phyloP scores from a whole-genome alignment of 306 rosid genomes.

The Fagus crenata region DNA sequence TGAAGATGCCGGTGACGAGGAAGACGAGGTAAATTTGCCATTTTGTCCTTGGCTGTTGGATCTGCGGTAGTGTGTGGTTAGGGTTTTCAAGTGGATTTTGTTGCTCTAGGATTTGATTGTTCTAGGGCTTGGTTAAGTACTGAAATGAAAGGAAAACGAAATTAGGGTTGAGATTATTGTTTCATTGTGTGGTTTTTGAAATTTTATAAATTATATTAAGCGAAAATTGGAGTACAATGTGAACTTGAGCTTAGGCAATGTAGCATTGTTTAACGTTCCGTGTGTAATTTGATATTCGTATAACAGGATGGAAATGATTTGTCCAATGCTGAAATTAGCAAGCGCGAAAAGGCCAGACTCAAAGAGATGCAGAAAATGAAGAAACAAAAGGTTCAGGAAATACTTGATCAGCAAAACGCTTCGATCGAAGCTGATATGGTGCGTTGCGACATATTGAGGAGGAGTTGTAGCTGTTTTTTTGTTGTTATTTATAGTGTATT shows the following conservation, averaged over 20 bases:
- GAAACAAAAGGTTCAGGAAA: conserved; percentile 91
- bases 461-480: background rate
- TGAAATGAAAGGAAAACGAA: background rate
- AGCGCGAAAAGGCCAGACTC: conserved; percentile 85
- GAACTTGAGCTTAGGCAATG: background rate
- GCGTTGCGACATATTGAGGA: conserved; percentile 17
- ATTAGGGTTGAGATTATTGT: background rate
- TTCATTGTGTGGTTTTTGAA: background rate
- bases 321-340: conserved; percentile 56
- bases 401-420: conserved; percentile 80
- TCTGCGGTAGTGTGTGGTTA: conserved; percentile 7
- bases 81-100: background rate
- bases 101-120: conserved; percentile 30
- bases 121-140: background rate
- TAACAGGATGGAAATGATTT: conserved; percentile 45
- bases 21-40: conserved; percentile 47
- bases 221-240: background rate
- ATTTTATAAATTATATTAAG: background rate
- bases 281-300: background rate
- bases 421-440: conserved; percentile 94
- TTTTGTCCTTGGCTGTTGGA: conserved; percentile 20
- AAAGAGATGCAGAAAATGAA: conserved; percentile 69
- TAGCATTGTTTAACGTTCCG: background rate
- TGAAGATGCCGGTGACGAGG: conserved; percentile 45
- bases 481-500: background rate